Evolutionary conservation across 768 basidiomycete genomes (phyloP), one percentile per base, ranked within the genome.

Genomic region (Macrolepiota albuminosa): DNA sequence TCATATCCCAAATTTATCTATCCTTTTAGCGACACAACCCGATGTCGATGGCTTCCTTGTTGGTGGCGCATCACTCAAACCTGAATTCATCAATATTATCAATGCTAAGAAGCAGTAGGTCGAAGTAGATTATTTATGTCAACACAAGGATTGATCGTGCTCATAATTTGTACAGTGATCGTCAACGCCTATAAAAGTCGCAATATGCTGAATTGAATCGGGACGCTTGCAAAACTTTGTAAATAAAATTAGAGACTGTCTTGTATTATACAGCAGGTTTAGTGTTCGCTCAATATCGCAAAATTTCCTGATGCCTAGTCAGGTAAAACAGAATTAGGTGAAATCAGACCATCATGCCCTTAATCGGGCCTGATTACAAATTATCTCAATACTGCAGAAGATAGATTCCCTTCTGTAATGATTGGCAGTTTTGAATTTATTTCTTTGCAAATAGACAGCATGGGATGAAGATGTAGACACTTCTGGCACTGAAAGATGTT

Each of bases 21-120:
- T 34, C n/a, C 54, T 47, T 64, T 53, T 65, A 96, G 95, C 87
- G 33, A 72, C 72, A 8, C 87, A 90, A 67, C 77, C 78, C 11
- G 96, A 98, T 70, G 88, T 98, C 49, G 96, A 98, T 72, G 96
- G 96, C 9, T 98, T 98, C 89, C 87, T 98, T 64, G 96, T 98
- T 42, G 96, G 95, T 29, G 95, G 96, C 29, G 96, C 96, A 37
- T 98, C 95, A 16, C 83, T 99, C 75, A 99, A 98, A 78, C 95
- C 95, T 43, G 95, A 98, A 75, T 97, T 98, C 68, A 85, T 90
- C 50, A 79, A 95, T 61, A 96, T 97, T 70, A 85, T 95, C 81
- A 95, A 95, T 68, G 79, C 81, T 40, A 87, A 61, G 56, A 58
- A 63, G 54, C 13, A 51, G 56, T 62, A 62, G 55, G 54, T 54